These are phyloP conservation scores for Pichiaceae sp. DNA, from an alignment of 1,139 yeast species.

Conservation along the genomic window DNA sequence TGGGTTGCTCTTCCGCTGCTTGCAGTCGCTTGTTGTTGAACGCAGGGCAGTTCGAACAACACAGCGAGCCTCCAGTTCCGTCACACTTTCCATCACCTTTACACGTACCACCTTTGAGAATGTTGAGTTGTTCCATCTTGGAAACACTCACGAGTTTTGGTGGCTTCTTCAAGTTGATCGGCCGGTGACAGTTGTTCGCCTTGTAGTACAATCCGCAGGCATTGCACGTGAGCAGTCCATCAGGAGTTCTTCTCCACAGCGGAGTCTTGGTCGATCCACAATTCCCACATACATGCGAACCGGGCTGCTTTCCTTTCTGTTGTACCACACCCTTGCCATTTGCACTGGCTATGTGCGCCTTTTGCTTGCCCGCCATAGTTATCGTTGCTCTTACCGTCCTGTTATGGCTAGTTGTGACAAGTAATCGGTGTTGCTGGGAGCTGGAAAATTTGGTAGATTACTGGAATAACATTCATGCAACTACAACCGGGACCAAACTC, in stretches of 20 bases:
- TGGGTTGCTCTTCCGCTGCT: background rate
- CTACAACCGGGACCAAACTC: too few species aligned
- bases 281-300: slow-evolving; percentile 44
- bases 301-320: background rate
- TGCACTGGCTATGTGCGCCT: too few species aligned
- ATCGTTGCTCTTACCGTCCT: too few species aligned
- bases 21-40: slow-evolving; percentile 47
- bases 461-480: too few species aligned
- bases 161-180: slow-evolving; percentile 58
- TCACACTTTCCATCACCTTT: slow-evolving; percentile 81
- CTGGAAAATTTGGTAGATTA: too few species aligned
- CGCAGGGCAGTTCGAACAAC: slow-evolving; percentile 81
- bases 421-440: too few species aligned
- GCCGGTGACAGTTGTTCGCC: slow-evolving; percentile 45
- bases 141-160: slow-evolving; percentile 47
- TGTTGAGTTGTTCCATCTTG: slow-evolving; percentile 19
- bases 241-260: slow-evolving; percentile 51
- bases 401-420: too few species aligned
- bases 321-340: too few species aligned
- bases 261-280: slow-evolving; percentile 55
- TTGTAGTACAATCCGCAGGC: slow-evolving; percentile 53
- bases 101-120: slow-evolving; percentile 47
- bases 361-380: too few species aligned
- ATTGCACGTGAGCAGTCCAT: slow-evolving; percentile 48
- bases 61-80: slow-evolving; percentile 78